Conservation (phyloP, 1,139 yeast species). For the Pichia sp. region DNA sequence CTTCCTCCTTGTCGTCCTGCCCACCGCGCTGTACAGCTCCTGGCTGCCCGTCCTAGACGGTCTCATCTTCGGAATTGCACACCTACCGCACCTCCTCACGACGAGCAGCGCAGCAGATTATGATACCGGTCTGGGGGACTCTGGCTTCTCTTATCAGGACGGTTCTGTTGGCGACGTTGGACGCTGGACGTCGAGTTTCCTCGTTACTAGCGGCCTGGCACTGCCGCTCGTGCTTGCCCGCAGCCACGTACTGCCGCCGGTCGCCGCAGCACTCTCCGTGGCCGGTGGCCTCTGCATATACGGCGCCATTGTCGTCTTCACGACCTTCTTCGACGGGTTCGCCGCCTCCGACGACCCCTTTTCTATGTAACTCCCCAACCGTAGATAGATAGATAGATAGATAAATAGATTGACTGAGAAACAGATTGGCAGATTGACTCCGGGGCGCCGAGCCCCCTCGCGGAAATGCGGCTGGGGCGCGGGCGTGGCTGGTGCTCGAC, state of each 20-base stretch:
- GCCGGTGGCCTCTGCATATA: slow-evolving; percentile 66
- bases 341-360: slow-evolving; percentile 37
- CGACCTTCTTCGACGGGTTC: slow-evolving; percentile 58
- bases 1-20: slow-evolving; percentile 66
- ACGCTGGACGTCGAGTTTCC: slow-evolving; percentile 58
- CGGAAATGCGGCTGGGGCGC: too few species aligned
- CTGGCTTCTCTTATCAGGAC: too few species aligned
- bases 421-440: too few species aligned
- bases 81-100: slow-evolving; percentile 54
- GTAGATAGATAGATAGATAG: too few species aligned
- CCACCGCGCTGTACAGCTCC: slow-evolving; percentile 66
- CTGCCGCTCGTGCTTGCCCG: slow-evolving; percentile 64
- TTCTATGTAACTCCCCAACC: slow-evolving; percentile 9
- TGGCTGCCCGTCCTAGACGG: slow-evolving; percentile 65
- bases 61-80: slow-evolving; percentile 45
- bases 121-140: slow-evolving; percentile 18
- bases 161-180: slow-evolving; percentile 50
- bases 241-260: slow-evolving; percentile 47
- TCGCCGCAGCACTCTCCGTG: slow-evolving; percentile 58
- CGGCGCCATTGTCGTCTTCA: slow-evolving; percentile 66
- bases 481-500: too few species aligned
- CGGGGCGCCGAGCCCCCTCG: too few species aligned
- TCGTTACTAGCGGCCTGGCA: slow-evolving; percentile 57
- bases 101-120: slow-evolving; percentile 17
- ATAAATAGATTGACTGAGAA: too few species aligned